Base-by-base conservation (phyloP, 345 rosid genomes). In the Abelmoschus esculentus region DNA sequence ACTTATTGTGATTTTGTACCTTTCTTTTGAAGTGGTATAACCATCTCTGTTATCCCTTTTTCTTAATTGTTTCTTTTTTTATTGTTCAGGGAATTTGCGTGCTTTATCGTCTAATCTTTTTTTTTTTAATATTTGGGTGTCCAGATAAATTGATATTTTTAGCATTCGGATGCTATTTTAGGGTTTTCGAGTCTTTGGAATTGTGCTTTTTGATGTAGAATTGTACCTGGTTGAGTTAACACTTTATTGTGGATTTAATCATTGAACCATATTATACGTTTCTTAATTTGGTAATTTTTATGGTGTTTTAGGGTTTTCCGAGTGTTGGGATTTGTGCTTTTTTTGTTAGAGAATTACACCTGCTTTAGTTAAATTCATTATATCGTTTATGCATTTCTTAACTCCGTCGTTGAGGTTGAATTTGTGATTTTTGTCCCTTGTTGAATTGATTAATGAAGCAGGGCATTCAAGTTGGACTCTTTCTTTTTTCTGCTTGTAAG, bases 1-100 rank as follows among this genome's bases (percentile, higher is more conserved):
- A 38, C 69, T 66, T 42, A 4, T 42, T 17, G 54, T 5, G 34
- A 42, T 13, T 47, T 28, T 28, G 38, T 0, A 14, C 57, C 42
- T 49, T 66, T 14, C 40, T 17, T 29, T 47, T 47, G 8, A 66
- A 47, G 14, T 66, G 70, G 70, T 66, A 66, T 47, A 4, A 47
- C 15, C 6, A 28, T 46, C 2, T 10, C 31, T 5, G 38, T 46
- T 47, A 22, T 65, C 7, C 38, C 38, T 2, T 47, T 26, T n/a
- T 60, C 71, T 74, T 46, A 14, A 6, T 14, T 31, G 7, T 11
- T 2, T 40, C 5, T 6, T 42, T 26, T 17, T 47, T 49, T 15
- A 8, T 29, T 65, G 12, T 46, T 66, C 70, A 15, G 29, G 26
- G 80, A 15, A 66, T 15, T 47, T 49, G 42, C 57, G 47, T 26